Conservation (phyloP, 768 basidiomycete species). For the Lentinula sp. region DNA sequence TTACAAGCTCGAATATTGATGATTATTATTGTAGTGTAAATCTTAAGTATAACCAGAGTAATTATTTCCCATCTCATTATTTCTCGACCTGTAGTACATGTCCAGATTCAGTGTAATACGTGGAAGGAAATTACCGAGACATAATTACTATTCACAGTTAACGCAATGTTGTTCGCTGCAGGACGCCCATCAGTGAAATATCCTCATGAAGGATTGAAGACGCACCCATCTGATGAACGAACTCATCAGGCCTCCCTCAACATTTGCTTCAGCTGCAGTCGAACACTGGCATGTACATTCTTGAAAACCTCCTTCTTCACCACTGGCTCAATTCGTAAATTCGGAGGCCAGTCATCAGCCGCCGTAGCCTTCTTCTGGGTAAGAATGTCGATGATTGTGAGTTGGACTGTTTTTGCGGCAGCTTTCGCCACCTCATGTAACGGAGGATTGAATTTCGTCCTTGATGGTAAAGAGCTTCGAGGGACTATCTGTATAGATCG, state of each 20-base stretch:
- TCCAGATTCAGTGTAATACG: too few species aligned
- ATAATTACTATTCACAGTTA: too few species aligned
- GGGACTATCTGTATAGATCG: not conserved
- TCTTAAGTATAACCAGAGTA: not conserved
- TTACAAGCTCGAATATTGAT: not conserved
- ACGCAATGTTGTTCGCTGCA: not conserved
- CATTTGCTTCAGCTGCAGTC: slow-evolving; percentile 33
- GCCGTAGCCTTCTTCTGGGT: slow-evolving; percentile 30
- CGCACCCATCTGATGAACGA: not conserved
- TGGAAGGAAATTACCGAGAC: too few species aligned
- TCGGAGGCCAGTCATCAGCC: slow-evolving; percentile 37
- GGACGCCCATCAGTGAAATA: not conserved
- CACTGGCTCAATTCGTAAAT: slow-evolving; percentile 45
- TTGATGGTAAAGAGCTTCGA: not conserved
- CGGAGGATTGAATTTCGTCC: slow-evolving; percentile 11
- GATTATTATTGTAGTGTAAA: not conserved
- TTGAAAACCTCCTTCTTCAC: slow-evolving; percentile 31
- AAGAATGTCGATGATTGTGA: slow-evolving; percentile 35
- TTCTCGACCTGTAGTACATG: not conserved
- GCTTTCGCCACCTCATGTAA: slow-evolving; percentile 9
- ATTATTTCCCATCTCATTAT: not conserved
- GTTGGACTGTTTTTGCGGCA: slow-evolving; percentile 9
- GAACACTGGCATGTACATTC: slow-evolving; percentile 29
- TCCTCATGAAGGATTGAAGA: not conserved
- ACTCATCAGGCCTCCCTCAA: slow-evolving; percentile 24